Conservation (phyloP, 2,329 filamentous ascomycete genomes). For the Aspergillus sp. region DNA sequence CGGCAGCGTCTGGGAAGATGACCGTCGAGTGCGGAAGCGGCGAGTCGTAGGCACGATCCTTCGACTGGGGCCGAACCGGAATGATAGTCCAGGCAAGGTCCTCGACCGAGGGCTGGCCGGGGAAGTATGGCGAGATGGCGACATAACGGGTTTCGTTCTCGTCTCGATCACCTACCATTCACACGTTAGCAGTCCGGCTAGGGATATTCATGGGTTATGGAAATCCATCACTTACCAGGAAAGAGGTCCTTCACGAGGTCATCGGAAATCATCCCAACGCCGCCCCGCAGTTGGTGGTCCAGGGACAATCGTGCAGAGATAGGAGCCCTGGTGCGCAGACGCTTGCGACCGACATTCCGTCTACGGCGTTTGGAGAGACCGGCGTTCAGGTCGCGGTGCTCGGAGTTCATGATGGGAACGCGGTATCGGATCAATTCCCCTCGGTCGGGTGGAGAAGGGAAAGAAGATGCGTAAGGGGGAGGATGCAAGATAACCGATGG, state of each 20-base stretch:
- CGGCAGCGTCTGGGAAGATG: slow-evolving; percentile 69
- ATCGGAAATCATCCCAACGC: slow-evolving; percentile 80
- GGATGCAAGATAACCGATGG: background rate
- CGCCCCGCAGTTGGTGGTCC: slow-evolving; percentile 79
- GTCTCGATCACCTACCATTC: slow-evolving; percentile 15
- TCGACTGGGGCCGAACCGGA: slow-evolving; percentile 60
- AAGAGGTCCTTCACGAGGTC: slow-evolving; percentile 80
- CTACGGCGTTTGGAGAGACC: slow-evolving; percentile 52
- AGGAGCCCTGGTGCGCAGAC: slow-evolving; percentile 62
- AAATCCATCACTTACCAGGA: slow-evolving; percentile 51
- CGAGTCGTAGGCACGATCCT: slow-evolving; percentile 50
- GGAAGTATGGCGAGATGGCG: slow-evolving; percentile 46
- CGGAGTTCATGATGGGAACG: slow-evolving; percentile 41
- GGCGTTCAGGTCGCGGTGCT: slow-evolving; percentile 34
- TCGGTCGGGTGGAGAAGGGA: slow-evolving; percentile 15
- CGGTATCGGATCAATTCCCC: slow-evolving; percentile 18
- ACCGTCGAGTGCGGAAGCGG: slow-evolving; percentile 73
- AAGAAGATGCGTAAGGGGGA: slow-evolving; percentile 4
- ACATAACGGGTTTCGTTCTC: slow-evolving; percentile 40
- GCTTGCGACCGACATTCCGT: slow-evolving; percentile 44
- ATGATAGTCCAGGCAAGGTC: slow-evolving; percentile 80
- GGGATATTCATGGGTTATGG: slow-evolving; percentile 3
- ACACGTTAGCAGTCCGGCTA: background rate
- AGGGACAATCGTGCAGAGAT: slow-evolving; percentile 77
- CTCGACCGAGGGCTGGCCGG: slow-evolving; percentile 46